Conservation (phyloP, 2,329 filamentous ascomycete genomes). For the Ceratocystis diversiconidia region DNA sequence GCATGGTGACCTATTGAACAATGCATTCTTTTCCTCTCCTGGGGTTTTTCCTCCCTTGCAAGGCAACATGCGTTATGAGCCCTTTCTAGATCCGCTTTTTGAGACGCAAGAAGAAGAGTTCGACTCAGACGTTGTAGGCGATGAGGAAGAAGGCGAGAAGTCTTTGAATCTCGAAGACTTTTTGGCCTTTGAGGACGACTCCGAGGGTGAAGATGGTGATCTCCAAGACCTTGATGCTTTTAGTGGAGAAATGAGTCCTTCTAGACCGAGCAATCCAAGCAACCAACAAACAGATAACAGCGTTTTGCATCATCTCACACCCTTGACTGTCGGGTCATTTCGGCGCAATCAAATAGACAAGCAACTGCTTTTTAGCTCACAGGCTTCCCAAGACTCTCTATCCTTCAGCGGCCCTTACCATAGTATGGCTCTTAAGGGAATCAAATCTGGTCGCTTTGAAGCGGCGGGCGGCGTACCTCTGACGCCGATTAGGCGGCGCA, state of each 20-base stretch:
- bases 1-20: constrained; percentile 53
- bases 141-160: constrained; percentile 51
- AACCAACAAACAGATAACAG: constrained; percentile 30
- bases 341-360: constrained; percentile 52
- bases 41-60: constrained; percentile 24
- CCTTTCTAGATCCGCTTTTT: constrained; percentile 42
- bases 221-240: constrained; percentile 27
- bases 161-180: constrained; percentile 57
- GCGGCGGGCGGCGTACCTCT: constrained; percentile 50
- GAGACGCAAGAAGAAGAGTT: constrained; percentile 38
- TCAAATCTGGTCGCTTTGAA: constrained; percentile 51
- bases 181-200: constrained; percentile 44
- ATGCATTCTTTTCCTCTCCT: neutral
- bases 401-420: constrained; percentile 44
- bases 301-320: constrained; percentile 44
- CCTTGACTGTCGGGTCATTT: constrained; percentile 63
- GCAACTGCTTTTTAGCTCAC: constrained; percentile 44
- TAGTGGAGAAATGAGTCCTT: constrained; percentile 36
- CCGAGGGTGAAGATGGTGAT: constrained; percentile 36
- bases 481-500: constrained; percentile 49
- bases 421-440: constrained; percentile 45
- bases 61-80: constrained; percentile 55
- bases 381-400: constrained; percentile 47
- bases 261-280: constrained; percentile 34
- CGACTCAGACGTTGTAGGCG: constrained; percentile 33